phyloP scores from a whole-genome alignment of 495 filamentous ascomycete genomes.

The Chaetomium tenue region DNA sequence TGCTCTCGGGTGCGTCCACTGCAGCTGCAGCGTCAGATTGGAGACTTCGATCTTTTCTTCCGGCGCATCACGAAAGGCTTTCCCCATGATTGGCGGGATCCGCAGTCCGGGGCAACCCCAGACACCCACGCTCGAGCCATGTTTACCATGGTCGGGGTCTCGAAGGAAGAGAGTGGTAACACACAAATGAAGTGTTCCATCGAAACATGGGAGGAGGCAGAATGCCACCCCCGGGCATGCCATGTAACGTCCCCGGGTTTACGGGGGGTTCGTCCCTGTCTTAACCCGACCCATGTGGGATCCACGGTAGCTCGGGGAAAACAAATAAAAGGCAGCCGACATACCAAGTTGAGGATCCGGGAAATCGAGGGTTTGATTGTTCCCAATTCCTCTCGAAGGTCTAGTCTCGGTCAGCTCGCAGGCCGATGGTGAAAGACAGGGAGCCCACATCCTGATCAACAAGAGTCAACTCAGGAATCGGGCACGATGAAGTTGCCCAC shows the following conservation, averaged over 20 bases:
- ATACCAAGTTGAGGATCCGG: not conserved
- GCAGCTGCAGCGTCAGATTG: not conserved
- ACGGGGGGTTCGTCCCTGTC: not conserved
- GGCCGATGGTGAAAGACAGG: slow-evolving; percentile 3
- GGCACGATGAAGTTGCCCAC: slow-evolving; percentile 43
- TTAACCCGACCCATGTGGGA: not conserved
- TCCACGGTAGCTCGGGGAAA: not conserved
- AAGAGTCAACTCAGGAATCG: not conserved
- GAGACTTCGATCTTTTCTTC: not conserved
- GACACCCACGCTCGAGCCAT: not conserved
- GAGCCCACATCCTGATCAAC: not conserved
- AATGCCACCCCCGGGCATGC: slow-evolving; percentile 1
- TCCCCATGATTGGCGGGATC: slow-evolving; percentile 24
- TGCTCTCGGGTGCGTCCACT: not conserved
- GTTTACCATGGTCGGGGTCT: too few relatives aligned
- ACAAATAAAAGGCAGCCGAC: slow-evolving; percentile 2
- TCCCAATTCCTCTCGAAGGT: not conserved
- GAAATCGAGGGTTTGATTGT: not conserved
- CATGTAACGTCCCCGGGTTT: slow-evolving; percentile 11
- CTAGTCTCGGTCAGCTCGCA: slow-evolving; percentile 11
- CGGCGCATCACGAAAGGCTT: not conserved
- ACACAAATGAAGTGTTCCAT: slow-evolving; percentile 1
- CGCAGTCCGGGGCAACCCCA: not conserved
- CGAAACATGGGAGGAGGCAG: not conserved
- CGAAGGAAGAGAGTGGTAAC: not conserved